Base-by-base conservation (phyloP, 306 rosid genomes). In the Cucurbita ficifolia region DNA sequence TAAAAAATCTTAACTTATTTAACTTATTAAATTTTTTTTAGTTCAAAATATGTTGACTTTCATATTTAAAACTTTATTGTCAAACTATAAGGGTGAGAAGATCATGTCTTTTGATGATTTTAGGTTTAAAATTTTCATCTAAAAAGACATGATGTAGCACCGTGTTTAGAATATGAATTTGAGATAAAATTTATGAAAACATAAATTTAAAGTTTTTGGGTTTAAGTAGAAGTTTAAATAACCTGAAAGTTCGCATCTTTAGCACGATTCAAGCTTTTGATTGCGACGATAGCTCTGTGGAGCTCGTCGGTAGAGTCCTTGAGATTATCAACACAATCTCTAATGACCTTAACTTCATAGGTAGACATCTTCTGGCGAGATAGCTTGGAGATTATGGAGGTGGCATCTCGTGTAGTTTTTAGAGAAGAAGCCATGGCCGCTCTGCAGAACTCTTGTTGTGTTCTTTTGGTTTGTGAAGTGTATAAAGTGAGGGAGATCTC, bases 291-390 rank as follows among this genome's bases (percentile, higher is more conserved):
- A 0, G 85, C 79, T 39, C 75, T 39, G 1, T 38, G 61, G 24
- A 85, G 77, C 45, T 76, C 80, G 42, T 74, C 70, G 1, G 74
- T 16, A 7, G 82, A 50, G 72, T 78, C 79, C 6, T 42, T 42
- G 76, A 77, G 73, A 24, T 68, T 46, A 12, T 46, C 57, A 13
- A 69, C 4, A 38, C 98, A 92, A 24, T 90, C 98, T 38, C 65
- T 12, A 1, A 88, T 38, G 2, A 77, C 83, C 35, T 10, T 39
- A 16, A 36, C 42, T 0, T 82, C 91, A 2, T 68, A 68, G 13
- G 56, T 40, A 0, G 40, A 35, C 3, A 6, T 72, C 5, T 52
- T 43, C 1, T 0, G 53, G 4, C 70, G 74, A 1, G 74, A 36
- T 10, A 84, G 29, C 50, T 75, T 58, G 17, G 84, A 52, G n/a